Evolutionary conservation across 2,329 filamentous ascomycete genomes (phyloP).

Genomic region (Berkeleyomyces rouxiae): DNA sequence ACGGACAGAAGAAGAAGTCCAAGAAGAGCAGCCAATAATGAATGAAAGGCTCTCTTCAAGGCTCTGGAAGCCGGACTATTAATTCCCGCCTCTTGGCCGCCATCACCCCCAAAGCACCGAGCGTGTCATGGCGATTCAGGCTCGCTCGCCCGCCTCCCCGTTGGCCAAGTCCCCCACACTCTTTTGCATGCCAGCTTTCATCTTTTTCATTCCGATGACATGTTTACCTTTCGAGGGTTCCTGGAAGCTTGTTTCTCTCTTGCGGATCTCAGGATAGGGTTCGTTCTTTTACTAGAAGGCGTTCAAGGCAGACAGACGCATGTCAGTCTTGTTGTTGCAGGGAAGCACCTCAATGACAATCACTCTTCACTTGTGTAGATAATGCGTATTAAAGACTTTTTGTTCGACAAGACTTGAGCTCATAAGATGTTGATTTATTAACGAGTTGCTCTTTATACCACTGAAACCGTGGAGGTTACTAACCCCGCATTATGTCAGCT

Average conservation of each 20-base stretch:
- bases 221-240: neutral
- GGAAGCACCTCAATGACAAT: neutral
- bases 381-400: neutral
- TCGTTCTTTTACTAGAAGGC: neutral
- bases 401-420: neutral
- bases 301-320: neutral
- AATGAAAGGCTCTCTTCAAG: constrained; percentile 1
- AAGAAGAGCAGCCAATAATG: constrained; percentile 27
- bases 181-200: neutral
- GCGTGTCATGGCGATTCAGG: neutral
- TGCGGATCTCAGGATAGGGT: neutral
- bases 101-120: neutral
- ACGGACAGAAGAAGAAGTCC: constrained; percentile 50
- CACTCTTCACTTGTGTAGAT: neutral
- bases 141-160: neutral
- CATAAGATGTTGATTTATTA: no score
- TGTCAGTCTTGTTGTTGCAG: neutral
- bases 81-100: neutral
- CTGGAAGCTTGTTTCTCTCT: neutral
- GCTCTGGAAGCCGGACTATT: neutral
- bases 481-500: neutral
- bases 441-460: no score
- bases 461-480: neutral
- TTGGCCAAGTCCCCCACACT: neutral
- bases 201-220: neutral